phyloP scores from a whole-genome alignment of 164 flowering plant genomes.

The Paratinospora sagittata region DNA sequence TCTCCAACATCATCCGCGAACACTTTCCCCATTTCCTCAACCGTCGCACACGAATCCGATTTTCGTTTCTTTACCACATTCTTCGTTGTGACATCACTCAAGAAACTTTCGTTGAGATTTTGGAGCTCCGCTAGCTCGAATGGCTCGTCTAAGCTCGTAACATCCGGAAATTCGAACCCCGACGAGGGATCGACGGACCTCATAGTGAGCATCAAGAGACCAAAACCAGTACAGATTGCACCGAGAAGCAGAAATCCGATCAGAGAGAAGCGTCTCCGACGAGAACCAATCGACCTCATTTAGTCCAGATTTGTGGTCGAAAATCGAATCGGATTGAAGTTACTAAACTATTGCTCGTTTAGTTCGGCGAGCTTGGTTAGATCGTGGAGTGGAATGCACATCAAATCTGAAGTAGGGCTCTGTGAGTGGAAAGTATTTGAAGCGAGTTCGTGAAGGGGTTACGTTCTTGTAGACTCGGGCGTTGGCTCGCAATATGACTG shows the following conservation, averaged over 20 bases:
- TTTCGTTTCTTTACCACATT: not conserved
- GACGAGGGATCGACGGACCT: constrained; percentile 32
- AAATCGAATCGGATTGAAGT: not conserved
- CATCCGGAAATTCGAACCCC: not conserved
- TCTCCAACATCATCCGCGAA: constrained; percentile 35
- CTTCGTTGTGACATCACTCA: not conserved
- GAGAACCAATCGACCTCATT: constrained; percentile 10
- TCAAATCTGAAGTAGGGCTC: not conserved
- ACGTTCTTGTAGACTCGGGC: too few species aligned
- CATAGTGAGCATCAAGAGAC: constrained; percentile 31
- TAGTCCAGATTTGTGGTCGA: not conserved
- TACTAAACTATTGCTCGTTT: not conserved
- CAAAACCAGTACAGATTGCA: constrained; percentile 23
- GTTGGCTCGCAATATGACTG: too few species aligned
- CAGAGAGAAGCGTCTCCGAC: constrained; percentile 28
- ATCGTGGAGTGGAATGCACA: not conserved
- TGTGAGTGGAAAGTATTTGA: not conserved
- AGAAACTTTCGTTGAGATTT: not conserved
- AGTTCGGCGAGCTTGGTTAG: too few species aligned
- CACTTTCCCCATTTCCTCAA: constrained; percentile 76
- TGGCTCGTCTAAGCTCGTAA: not conserved
- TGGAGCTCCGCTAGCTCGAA: not conserved
- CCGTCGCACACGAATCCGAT: constrained; percentile 64
- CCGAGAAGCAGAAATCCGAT: constrained; percentile 25
- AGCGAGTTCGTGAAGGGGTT: not conserved